Conservation (phyloP, 345 rosid species). For the Theobroma cacao region DNA sequence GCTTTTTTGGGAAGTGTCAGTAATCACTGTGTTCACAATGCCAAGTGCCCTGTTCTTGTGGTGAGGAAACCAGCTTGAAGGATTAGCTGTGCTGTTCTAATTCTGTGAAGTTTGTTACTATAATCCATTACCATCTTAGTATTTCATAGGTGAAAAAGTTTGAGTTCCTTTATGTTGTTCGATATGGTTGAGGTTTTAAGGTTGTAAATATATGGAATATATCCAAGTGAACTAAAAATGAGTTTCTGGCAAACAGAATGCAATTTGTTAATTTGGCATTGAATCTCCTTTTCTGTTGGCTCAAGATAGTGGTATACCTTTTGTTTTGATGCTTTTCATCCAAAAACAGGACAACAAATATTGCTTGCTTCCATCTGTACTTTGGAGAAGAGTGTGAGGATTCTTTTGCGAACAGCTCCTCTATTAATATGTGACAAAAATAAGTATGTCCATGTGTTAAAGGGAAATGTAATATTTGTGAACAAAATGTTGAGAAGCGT, state of each 20-base stretch:
- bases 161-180: not conserved
- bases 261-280: too few relatives aligned
- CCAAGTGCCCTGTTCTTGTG: constrained; percentile 46
- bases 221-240: not conserved
- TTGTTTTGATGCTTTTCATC: too few relatives aligned
- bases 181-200: not conserved
- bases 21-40: constrained; percentile 41
- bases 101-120: not conserved
- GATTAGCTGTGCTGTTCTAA: not conserved
- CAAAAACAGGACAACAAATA: too few relatives aligned
- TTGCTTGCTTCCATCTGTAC: too few relatives aligned
- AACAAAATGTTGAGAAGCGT: too few relatives aligned
- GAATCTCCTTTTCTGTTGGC: too few relatives aligned
- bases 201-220: not conserved
- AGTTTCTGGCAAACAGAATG: not conserved
- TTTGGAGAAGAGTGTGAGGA: too few relatives aligned
- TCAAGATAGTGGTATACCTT: too few relatives aligned
- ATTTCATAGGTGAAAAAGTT: not conserved
- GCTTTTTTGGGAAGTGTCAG: constrained; percentile 48
- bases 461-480: too few relatives aligned
- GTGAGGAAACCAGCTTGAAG: constrained; percentile 36
- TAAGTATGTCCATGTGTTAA: too few relatives aligned
- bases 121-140: not conserved
- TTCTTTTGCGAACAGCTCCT: too few relatives aligned
- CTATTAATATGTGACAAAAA: too few relatives aligned